Conservation (phyloP, 108 stramenopile species). For the Fragilaria crotonensis region DNA sequence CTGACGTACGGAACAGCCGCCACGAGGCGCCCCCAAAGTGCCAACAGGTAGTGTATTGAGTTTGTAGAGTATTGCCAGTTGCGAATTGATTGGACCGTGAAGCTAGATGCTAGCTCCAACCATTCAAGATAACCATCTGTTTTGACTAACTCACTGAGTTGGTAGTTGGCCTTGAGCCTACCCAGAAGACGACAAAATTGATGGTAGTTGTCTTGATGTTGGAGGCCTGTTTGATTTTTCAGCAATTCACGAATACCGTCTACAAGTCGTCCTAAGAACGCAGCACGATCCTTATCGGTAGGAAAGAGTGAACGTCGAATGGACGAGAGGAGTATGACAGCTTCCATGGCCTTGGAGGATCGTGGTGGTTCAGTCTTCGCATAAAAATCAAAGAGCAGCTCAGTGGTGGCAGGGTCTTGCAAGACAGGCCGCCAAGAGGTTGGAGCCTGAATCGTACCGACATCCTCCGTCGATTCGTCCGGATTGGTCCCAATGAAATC, state of each 20-base stretch:
- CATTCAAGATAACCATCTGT: slow-evolving; percentile 92
- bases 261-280: slow-evolving; percentile 83
- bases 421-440: slow-evolving; percentile 86
- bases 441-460: slow-evolving; percentile 96
- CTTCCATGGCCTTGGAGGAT: slow-evolving; percentile 88
- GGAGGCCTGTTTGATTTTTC: slow-evolving; percentile 85
- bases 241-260: slow-evolving; percentile 84
- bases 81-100: slow-evolving; percentile 88
- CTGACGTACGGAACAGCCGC: slow-evolving; percentile 97
- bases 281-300: slow-evolving; percentile 89
- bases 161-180: slow-evolving; percentile 95
- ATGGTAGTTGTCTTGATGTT: slow-evolving; percentile 96
- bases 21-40: slow-evolving; percentile 93
- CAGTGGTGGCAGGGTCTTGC: slow-evolving; percentile 82
- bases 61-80: slow-evolving; percentile 96
- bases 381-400: slow-evolving; percentile 92
- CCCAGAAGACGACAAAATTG: slow-evolving; percentile 96
- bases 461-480: slow-evolving; percentile 96
- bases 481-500: slow-evolving; percentile 99
- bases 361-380: slow-evolving; percentile 90
- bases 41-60: slow-evolving; percentile 94
- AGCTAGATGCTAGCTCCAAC: slow-evolving; percentile 84
- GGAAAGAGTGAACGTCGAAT: slow-evolving; percentile 91
- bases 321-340: slow-evolving; percentile 80
- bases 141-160: slow-evolving; percentile 92